Evolutionary conservation across 2,329 filamentous ascomycete species (phyloP).

Genomic region (Trichoderma sp.): DNA sequence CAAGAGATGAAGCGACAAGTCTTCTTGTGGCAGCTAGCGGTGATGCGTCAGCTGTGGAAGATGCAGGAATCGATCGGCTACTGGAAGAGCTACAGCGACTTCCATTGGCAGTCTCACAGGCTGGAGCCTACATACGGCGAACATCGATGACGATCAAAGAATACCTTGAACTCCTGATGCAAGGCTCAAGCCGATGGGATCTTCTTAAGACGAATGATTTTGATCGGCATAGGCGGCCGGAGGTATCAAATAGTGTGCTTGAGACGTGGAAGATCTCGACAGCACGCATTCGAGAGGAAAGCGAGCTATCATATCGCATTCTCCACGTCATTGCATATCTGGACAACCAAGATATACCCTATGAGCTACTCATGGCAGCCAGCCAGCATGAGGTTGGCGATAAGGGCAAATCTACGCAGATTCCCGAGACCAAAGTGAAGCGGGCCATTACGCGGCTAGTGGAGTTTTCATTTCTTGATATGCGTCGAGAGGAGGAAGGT

Average conservation of each 20-base stretch:
- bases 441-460: not conserved
- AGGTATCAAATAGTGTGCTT: not conserved
- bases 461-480: not conserved
- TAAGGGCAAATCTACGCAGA: not conserved
- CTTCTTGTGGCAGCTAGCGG: not conserved
- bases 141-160: not conserved
- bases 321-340: not conserved
- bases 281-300: not conserved
- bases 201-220: slow-evolving; percentile 27
- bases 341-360: not conserved
- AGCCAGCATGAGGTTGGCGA: not conserved
- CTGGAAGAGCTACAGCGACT: not conserved
- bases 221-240: not conserved
- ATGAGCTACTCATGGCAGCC: slow-evolving; percentile 29
- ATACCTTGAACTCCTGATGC: not conserved
- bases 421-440: not conserved
- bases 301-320: not conserved
- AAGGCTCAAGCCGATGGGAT: slow-evolving; percentile 28
- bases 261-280: not conserved
- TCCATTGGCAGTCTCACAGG: not conserved
- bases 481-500: not conserved
- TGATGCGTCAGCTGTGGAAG: not conserved
- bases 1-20: not conserved
- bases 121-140: not conserved
- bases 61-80: not conserved